Base-by-base conservation (phyloP, 1,139 yeast genomes). In the Diutina sp. region DNA sequence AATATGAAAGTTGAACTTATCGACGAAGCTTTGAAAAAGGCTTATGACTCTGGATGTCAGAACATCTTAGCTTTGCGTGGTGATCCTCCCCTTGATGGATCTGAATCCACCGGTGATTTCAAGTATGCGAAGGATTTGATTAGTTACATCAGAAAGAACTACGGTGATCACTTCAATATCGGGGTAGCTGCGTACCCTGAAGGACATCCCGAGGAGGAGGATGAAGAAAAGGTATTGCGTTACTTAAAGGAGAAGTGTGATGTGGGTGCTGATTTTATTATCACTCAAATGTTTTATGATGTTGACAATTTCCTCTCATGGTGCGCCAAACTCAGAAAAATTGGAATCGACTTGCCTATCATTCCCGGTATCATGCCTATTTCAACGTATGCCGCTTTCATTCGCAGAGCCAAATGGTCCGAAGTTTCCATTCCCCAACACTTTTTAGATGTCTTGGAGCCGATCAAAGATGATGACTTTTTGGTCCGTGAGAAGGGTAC, bases 361-460 rank as follows among this genome's bases (percentile, higher is more conserved):
- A 87, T 93, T 60, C 99, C 99, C 1, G 99, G 99, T 30, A 90
- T 93, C 69, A 93, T 93, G 99, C 99, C 99, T 28, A 91, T 93
- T 60, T 85, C 96, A 21, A 90, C 97, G 9, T 91, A 91, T 71
- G 89, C 95, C 46, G 84, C 97, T 4, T 93, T 93, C 67, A 71
- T 90, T 61, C 85, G 99, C 72, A 83, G 99, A 66, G 97, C 97
- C 16, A 85, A 83, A 59, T 93, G 98, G 99, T 90, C 96, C 57
- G 86, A 87, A 66, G 84, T 93, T 62, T 71, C 79, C 50, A 79
- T 93, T 61, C 99, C 99, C 5, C 78, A 79, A 61, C 79, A 81
- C 58, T 90, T 91, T 68, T 71, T 84, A 62, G 85, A 82, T 35
- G 80, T 73, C 46, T 77, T 93, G 64, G 93, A 87, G 58, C 91